These are phyloP conservation scores for Lentinula aciculospora DNA, from an alignment of 768 basidiomycete genomes.

Conservation along the genomic window DNA sequence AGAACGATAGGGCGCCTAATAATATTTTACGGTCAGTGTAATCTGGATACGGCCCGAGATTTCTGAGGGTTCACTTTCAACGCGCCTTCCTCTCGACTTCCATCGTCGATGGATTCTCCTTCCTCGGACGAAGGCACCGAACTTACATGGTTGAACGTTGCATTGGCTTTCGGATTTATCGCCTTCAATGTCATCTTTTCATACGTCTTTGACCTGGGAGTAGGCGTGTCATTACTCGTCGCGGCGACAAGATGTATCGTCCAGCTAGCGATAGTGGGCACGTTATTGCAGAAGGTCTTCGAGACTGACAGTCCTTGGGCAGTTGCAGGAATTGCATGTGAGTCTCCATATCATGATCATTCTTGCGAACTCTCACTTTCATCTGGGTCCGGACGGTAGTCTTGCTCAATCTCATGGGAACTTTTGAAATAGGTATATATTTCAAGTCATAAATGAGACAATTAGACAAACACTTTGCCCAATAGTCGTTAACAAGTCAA, in stretches of 20 bases:
- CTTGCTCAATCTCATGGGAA: conserved; percentile 70
- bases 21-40: too few species aligned
- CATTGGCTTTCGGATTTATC: conserved; percentile 70
- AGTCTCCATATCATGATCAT: conserved; percentile 21
- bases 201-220: conserved; percentile 54
- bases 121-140: neutral
- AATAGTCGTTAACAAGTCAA: conserved; percentile 73
- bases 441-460: neutral
- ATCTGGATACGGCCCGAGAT: too few species aligned
- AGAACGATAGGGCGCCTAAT: too few species aligned
- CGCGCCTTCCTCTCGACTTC: neutral
- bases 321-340: conserved; percentile 69
- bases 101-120: neutral
- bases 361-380: neutral
- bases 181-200: conserved; percentile 68
- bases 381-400: too few species aligned
- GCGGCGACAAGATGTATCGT: conserved; percentile 71
- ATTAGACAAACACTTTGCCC: neutral
- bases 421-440: conserved; percentile 64
- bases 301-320: conserved; percentile 69
- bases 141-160: conserved; percentile 71
- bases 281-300: conserved; percentile 69
- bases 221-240: conserved; percentile 62
- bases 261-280: conserved; percentile 72
- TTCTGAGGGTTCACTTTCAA: too few species aligned